phyloP scores from a whole-genome alignment of 2,329 filamentous ascomycete genomes.

The Mycosphaerelloides madeirae region DNA sequence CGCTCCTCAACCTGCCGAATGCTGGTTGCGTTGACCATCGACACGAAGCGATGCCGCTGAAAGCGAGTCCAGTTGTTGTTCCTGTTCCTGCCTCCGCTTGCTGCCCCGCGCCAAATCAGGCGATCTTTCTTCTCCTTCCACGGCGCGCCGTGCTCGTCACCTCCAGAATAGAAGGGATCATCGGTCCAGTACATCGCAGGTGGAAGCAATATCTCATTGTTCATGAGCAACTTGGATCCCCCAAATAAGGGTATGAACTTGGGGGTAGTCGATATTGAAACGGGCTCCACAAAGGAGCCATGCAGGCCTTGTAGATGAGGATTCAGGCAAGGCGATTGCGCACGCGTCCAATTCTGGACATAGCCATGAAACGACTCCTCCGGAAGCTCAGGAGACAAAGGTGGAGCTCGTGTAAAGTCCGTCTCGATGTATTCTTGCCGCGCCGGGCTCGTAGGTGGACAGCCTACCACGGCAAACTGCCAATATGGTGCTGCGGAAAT shows the following conservation, averaged over 20 bases:
- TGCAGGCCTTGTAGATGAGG: slow-evolving; percentile 43
- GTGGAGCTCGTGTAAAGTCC: slow-evolving; percentile 37
- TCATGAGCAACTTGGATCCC: slow-evolving; percentile 47
- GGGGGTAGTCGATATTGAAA: slow-evolving; percentile 42
- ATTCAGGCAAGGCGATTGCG: slow-evolving; percentile 44
- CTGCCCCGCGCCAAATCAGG: slow-evolving; percentile 46
- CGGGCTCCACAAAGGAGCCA: slow-evolving; percentile 47
- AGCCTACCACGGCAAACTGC: slow-evolving; percentile 40
- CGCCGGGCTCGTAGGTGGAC: slow-evolving; percentile 36
- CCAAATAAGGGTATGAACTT: slow-evolving; percentile 48
- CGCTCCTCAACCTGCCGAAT: slow-evolving; percentile 48
- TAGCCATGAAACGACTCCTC: slow-evolving; percentile 40
- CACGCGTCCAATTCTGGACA: slow-evolving; percentile 45
- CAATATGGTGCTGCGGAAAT: slow-evolving; percentile 37
- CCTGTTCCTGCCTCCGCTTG: slow-evolving; percentile 45
- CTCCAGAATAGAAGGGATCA: slow-evolving; percentile 41
- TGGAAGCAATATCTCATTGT: slow-evolving; percentile 51
- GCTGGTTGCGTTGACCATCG: slow-evolving; percentile 65
- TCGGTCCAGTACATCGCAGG: slow-evolving; percentile 48
- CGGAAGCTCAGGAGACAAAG: slow-evolving; percentile 28
- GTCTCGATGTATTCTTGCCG: slow-evolving; percentile 33
- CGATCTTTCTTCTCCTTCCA: slow-evolving; percentile 42
- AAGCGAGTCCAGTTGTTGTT: slow-evolving; percentile 64
- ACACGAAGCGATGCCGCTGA: slow-evolving; percentile 69
- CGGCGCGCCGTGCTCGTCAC: slow-evolving; percentile 33